These are phyloP conservation scores for Wickerhamiella galacta DNA, from an alignment of 805 yeast species.

Conservation along the genomic window DNA sequence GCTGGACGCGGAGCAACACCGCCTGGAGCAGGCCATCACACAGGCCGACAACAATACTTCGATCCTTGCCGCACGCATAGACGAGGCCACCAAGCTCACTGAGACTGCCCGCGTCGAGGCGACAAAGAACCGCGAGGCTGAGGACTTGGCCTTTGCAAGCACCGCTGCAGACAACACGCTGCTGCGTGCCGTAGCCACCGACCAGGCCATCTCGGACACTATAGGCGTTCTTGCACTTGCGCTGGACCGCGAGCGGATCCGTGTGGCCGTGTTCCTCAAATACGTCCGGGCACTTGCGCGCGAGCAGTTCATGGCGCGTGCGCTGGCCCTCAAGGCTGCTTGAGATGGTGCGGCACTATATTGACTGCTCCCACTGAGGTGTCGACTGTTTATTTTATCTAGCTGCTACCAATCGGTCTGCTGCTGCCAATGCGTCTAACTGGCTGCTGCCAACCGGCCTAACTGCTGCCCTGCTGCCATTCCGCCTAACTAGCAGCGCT, in stretches of 20 bases:
- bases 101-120: neutral
- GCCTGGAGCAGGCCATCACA: conserved; percentile 16
- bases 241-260: conserved; percentile 32
- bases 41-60: conserved; percentile 19
- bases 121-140: conserved; percentile 21
- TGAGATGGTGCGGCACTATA: no score
- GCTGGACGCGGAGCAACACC: conserved; percentile 22
- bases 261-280: conserved; percentile 28
- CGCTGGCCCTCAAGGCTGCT: neutral
- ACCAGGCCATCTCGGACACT: conserved; percentile 57
- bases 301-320: conserved; percentile 40
- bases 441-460: no score
- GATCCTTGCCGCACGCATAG: conserved; percentile 19
- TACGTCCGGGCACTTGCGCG: conserved; percentile 41
- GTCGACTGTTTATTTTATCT: no score
- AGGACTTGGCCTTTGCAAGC: conserved; percentile 32
- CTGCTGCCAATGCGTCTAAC: no score
- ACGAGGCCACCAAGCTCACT: conserved; percentile 18
- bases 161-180: conserved; percentile 42
- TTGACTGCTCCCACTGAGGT: no score
- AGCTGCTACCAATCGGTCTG: no score
- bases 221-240: conserved; percentile 40
- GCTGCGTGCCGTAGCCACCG: conserved; percentile 46
- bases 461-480: no score
- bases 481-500: no score